Percentiles rank a stretch among this genome's conserved stretches.
Evolutionary conservation across 2,329 filamentous ascomycete genomes (phyloP).

Genomic region (Ophiostoma quercus): DNA sequence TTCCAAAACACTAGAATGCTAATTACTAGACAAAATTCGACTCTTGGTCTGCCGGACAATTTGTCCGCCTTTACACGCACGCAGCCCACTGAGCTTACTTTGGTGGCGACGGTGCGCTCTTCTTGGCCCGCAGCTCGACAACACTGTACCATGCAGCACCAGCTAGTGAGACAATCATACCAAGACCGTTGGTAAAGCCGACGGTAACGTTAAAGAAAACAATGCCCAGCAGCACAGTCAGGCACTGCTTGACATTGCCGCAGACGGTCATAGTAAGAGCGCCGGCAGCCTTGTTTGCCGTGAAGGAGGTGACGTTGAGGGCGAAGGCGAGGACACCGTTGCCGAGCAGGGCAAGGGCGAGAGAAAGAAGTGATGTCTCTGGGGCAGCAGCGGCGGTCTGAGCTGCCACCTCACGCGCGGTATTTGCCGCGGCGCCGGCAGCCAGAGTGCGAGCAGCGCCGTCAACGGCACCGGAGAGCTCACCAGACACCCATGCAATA

Average conservation of each 20-base stretch:
- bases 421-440: neutral
- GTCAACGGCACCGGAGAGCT: conserved; percentile 38
- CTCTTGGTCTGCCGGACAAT: neutral
- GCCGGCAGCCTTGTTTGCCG: conserved; percentile 53
- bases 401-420: neutral
- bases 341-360: conserved; percentile 40
- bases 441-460: neutral
- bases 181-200: conserved; percentile 50
- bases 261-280: conserved; percentile 57
- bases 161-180: conserved; percentile 50
- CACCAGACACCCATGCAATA: conserved; percentile 49
- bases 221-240: conserved; percentile 52
- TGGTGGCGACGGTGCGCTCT: conserved; percentile 14
- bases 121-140: conserved; percentile 42
- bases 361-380: conserved; percentile 28
- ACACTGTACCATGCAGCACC: conserved; percentile 55
- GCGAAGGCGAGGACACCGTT: conserved; percentile 53
- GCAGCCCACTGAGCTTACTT: neutral
- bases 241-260: conserved; percentile 54
- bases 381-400: neutral
- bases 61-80: neutral
- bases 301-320: conserved; percentile 54
- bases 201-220: conserved; percentile 48
- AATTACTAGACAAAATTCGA: neutral
- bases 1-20: neutral